These are phyloP conservation scores for Corylus avellana DNA, from an alignment of 306 rosid species.

Conservation along the genomic window DNA sequence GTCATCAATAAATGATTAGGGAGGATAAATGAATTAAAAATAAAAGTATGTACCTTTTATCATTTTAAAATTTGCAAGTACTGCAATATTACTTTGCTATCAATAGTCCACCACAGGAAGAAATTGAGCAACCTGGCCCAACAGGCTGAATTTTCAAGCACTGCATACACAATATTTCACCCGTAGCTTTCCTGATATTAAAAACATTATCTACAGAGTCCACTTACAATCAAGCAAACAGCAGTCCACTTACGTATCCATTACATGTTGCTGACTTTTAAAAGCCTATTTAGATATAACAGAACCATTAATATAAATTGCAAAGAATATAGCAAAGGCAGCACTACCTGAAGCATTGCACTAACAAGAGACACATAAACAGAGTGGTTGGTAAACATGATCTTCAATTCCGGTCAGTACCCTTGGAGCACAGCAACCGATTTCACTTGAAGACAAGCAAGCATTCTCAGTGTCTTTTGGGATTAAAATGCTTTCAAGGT, in stretches of 20 bases:
- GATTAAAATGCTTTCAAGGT: conserved; percentile 64
- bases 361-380: conserved; percentile 37
- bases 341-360: conserved; percentile 13
- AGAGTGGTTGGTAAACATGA: conserved; percentile 29
- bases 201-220: background rate
- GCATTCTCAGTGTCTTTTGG: conserved; percentile 56
- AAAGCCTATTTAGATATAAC: background rate
- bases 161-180: conserved; percentile 81
- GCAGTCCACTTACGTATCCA: too few species aligned
- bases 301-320: conserved; percentile 7
- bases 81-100: conserved; percentile 69
- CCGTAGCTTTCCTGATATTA: conserved; percentile 43
- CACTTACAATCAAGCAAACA: conserved; percentile 16
- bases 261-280: background rate
- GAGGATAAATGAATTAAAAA: conserved; percentile 1
- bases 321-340: background rate
- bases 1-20: background rate
- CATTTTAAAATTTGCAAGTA: conserved; percentile 72
- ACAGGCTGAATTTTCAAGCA: conserved; percentile 25
- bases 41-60: conserved; percentile 54
- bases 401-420: conserved; percentile 45
- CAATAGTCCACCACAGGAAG: conserved; percentile 63
- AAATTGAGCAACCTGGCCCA: conserved; percentile 59
- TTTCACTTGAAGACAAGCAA: conserved; percentile 51
- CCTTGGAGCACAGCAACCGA: conserved; percentile 51